These are phyloP conservation scores for Orbilia oligospora DNA, from an alignment of 2,329 filamentous ascomycete genomes.

Conservation along the genomic window DNA sequence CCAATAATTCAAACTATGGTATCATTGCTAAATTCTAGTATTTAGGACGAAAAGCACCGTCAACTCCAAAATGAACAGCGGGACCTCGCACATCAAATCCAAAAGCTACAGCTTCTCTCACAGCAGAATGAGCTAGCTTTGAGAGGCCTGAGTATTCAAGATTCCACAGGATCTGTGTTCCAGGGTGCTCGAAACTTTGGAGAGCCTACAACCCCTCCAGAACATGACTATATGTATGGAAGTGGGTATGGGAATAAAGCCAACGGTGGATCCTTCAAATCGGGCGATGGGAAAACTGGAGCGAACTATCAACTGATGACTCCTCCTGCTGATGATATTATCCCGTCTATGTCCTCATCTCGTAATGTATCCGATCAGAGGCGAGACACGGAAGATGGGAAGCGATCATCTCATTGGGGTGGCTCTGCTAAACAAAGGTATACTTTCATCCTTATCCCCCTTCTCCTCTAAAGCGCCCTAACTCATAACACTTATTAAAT, in stretches of 20 bases:
- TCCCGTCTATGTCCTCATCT: constrained; percentile 74
- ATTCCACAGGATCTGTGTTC: constrained; percentile 28
- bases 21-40: constrained; percentile 8
- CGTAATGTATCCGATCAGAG: constrained; percentile 47
- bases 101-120: constrained; percentile 87
- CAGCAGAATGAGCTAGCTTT: constrained; percentile 82
- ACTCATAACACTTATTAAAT: not conserved
- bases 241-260: constrained; percentile 72
- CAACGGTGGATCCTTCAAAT: constrained; percentile 77
- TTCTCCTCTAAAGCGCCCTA: not conserved
- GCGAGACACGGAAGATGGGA: constrained; percentile 44
- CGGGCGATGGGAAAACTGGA: constrained; percentile 71
- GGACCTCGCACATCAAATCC: constrained; percentile 91
- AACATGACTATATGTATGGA: constrained; percentile 67
- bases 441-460: not conserved
- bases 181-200: constrained; percentile 73
- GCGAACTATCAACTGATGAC: constrained; percentile 90
- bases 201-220: constrained; percentile 96
- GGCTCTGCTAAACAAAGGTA: constrained; percentile 56
- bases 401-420: constrained; percentile 43
- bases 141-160: constrained; percentile 45
- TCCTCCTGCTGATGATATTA: constrained; percentile 74
- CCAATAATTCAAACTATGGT: not conserved
- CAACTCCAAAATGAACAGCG: constrained; percentile 76
- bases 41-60: constrained; percentile 56